Conservation (phyloP, 2,329 filamentous ascomycete genomes). For the Pseudocercospora ulei region DNA sequence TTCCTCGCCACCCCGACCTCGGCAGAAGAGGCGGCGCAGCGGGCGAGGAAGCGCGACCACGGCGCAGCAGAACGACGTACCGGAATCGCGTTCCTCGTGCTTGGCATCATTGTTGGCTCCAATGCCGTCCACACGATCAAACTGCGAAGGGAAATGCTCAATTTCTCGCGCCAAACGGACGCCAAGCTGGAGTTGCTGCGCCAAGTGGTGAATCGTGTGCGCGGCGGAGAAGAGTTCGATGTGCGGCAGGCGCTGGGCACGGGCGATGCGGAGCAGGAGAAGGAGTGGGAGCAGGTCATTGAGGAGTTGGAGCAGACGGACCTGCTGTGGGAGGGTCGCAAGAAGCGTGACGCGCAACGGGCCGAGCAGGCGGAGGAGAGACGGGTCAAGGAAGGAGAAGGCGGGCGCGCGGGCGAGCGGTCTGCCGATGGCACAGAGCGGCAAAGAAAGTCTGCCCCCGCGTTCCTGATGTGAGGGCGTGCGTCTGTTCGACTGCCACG, state of each 20-base stretch:
- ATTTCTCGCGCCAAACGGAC: slow-evolving; percentile 66
- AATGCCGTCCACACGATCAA: slow-evolving; percentile 90
- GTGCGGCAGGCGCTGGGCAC: slow-evolving; percentile 74
- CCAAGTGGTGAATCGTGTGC: slow-evolving; percentile 63
- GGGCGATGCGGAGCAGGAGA: slow-evolving; percentile 62
- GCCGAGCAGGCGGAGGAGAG: slow-evolving; percentile 23
- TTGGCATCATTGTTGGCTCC: slow-evolving; percentile 73
- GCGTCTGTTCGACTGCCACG: too few species aligned
- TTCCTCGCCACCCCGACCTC: slow-evolving; percentile 26
- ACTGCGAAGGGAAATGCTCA: slow-evolving; percentile 62
- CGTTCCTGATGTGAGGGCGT: slow-evolving; percentile 33
- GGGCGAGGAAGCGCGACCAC: slow-evolving; percentile 13
- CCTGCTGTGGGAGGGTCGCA: slow-evolving; percentile 27
- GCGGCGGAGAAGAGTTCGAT: slow-evolving; percentile 67
- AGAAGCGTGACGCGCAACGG: slow-evolving; percentile 27
- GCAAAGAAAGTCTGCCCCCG: slow-evolving; percentile 20
- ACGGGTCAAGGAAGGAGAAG: slow-evolving; percentile 19
- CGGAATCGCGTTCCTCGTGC: slow-evolving; percentile 55
- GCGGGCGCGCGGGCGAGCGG: slow-evolving; percentile 5
- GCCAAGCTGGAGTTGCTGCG: slow-evolving; percentile 65
- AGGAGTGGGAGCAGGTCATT: slow-evolving; percentile 78
- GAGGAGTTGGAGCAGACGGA: slow-evolving; percentile 33
- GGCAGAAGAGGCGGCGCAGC: slow-evolving; percentile 20
- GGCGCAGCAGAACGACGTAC: slow-evolving; percentile 44
- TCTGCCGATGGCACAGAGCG: slow-evolving; percentile 5